Conservation (phyloP, 805 yeast genomes). For the Yarrowia sp. region DNA sequence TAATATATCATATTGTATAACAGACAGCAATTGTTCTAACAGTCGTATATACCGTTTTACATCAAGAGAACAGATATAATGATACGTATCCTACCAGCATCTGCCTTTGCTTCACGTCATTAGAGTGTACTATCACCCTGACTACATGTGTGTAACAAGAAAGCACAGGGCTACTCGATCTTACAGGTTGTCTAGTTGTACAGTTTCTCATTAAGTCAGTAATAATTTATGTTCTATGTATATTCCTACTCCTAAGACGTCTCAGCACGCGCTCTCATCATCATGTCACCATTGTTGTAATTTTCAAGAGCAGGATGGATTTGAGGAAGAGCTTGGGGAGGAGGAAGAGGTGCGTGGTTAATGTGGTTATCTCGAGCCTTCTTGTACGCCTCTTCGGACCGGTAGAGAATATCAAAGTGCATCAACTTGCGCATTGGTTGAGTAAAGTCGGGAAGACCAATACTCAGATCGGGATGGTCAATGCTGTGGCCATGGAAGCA, state of each 20-base stretch:
- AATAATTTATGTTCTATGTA: conserved; percentile 18
- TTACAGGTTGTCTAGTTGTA: too few species aligned
- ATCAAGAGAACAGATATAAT: too few species aligned
- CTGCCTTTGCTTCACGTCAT: too few species aligned
- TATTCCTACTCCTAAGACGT: not conserved
- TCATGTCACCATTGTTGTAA: not conserved
- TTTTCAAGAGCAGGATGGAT: conserved; percentile 7
- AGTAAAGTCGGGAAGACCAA: not conserved
- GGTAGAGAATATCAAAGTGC: conserved; percentile 9
- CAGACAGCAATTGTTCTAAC: too few species aligned
- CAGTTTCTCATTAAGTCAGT: not conserved
- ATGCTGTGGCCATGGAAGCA: not conserved
- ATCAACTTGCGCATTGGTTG: conserved; percentile 10
- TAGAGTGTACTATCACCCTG: too few species aligned
- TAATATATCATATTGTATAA: not conserved
- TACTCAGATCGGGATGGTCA: conserved; percentile 14
- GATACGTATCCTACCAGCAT: too few species aligned
- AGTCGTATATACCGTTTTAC: too few species aligned
- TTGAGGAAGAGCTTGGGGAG: not conserved
- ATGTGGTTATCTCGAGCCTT: not conserved
- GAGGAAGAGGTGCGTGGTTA: not conserved
- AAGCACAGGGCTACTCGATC: too few species aligned
- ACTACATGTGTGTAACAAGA: too few species aligned
- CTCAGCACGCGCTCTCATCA: conserved; percentile 4
- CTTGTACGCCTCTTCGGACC: not conserved